Evolutionary conservation across 2,329 filamentous ascomycete species (phyloP).

Genomic region (Xylariomycetidae sp.): DNA sequence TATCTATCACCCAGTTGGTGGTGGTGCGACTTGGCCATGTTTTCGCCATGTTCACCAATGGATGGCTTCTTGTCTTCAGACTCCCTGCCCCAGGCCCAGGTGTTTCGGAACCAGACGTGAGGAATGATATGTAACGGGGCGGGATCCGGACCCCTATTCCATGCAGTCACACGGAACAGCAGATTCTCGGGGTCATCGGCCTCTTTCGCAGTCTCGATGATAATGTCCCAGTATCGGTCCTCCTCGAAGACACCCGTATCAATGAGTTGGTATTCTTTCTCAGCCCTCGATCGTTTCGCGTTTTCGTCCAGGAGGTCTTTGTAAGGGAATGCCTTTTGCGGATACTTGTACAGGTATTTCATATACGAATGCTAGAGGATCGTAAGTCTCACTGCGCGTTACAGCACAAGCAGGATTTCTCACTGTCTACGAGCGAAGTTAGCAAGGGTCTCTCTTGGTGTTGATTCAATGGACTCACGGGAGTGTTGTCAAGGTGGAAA

Average conservation of each 20-base stretch:
- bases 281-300: conserved; percentile 66
- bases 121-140: conserved; percentile 91
- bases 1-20: conserved; percentile 77
- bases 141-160: conserved; percentile 88
- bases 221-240: conserved; percentile 92
- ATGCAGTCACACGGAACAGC: conserved; percentile 89
- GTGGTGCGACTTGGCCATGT: conserved; percentile 73
- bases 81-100: conserved; percentile 91
- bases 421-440: too few species aligned
- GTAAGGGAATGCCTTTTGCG: conserved; percentile 88
- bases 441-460: too few species aligned
- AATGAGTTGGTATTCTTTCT: conserved; percentile 85
- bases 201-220: conserved; percentile 95
- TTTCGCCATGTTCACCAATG: conserved; percentile 62
- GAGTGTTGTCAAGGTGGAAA: conserved; percentile 94
- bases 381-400: conserved; percentile 36
- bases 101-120: conserved; percentile 96
- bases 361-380: conserved; percentile 82
- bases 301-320: conserved; percentile 83
- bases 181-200: conserved; percentile 87
- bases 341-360: conserved; percentile 98
- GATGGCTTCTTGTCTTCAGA: conserved; percentile 70
- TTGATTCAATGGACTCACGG: conserved; percentile 52
- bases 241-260: conserved; percentile 88
- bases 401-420: not conserved